Evolutionary conservation across 176 grass and related monocot species (phyloP), one percentile per base, ranked within the genome.

Genomic region (Eremochloa ophiuroides): DNA sequence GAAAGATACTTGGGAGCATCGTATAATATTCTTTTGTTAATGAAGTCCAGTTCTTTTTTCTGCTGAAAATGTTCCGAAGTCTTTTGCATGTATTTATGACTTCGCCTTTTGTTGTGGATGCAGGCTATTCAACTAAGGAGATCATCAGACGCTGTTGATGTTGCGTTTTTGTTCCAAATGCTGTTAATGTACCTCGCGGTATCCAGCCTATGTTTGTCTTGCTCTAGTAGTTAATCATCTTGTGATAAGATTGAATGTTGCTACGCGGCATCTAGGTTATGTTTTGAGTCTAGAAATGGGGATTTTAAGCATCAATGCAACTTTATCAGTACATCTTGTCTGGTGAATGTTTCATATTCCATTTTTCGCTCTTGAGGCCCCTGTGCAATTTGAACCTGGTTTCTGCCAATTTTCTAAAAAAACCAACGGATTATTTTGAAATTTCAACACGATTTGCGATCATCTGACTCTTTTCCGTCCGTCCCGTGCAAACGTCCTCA

Each of bases 111-210:
- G 15, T 35, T 75, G 2, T 35, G 10, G 15, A 16, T 80, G 51
- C 82, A 89, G 87, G 51, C 26, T 41, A 70, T 55, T 59, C 66
- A 71, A 18, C 0, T 28, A 7, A 77, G 71, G 76, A 39, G 44
- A 51, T 56, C 65, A 65, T 89, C 55, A 29, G 71, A 44, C 43
- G 64, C 59, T 65, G 44, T 53, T 16, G 63, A 64, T 58, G 64
- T 62, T 8, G 34, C 43, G 27, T 26, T 51, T 42, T 65, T n/a
- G 55, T 81, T 72, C 43, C 5, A 5, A 81, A 64, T 81, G 87
- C 18, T 85, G 64, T 74, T 71, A 44, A 76, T 85, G 82, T 81
- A 66, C 53, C 65, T 70, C 42, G 12, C n/a, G n/a, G 8, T 1
- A 41, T 41, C 10, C 41, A 0, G 46, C 16, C 12, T 48, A 48